A percentile compares a stretch with the other conserved stretches of the same genome.
Evolutionary conservation across 192 early-diverging fungal species (phyloP).

Genomic region (Coemansia furcata): DNA sequence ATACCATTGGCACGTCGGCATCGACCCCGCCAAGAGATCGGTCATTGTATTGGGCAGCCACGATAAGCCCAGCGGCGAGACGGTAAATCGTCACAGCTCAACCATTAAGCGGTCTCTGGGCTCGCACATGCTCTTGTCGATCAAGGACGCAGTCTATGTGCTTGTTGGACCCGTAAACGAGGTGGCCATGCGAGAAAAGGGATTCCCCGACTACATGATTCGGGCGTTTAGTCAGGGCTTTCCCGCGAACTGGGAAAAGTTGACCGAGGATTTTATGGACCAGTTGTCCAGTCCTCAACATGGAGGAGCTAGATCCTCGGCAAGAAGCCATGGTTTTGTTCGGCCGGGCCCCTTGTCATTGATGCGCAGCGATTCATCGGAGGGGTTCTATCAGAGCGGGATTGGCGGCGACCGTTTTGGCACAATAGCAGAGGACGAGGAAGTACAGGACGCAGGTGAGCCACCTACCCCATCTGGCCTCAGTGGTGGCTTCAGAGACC

Average conservation of each 20-base stretch:
- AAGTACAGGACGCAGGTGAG: not conserved
- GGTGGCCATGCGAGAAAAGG: slow-evolving; percentile 30
- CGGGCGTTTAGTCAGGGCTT: slow-evolving; percentile 32
- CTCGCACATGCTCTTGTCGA: slow-evolving; percentile 13
- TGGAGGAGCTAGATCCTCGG: not conserved
- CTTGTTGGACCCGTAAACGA: slow-evolving; percentile 25
- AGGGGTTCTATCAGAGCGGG: not conserved
- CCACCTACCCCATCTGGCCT: not conserved
- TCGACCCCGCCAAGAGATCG: slow-evolving; percentile 16
- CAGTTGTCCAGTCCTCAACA: not conserved
- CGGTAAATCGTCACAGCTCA: slow-evolving; percentile 28
- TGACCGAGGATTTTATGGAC: slow-evolving; percentile 16
- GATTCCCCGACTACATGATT: slow-evolving; percentile 29
- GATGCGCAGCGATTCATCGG: slow-evolving; percentile 8
- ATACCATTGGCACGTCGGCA: slow-evolving; percentile 18
- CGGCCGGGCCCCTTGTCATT: not conserved
- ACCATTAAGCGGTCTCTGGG: slow-evolving; percentile 19
- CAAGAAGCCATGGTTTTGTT: slow-evolving; percentile 5
- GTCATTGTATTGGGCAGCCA: slow-evolving; percentile 29
- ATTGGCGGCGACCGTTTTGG: not conserved
- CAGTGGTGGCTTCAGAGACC: not conserved
- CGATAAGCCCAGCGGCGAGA: slow-evolving; percentile 20
- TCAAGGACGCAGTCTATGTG: slow-evolving; percentile 24
- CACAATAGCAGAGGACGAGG: slow-evolving; percentile 7
- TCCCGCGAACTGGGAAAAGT: slow-evolving; percentile 28